Conservation (phyloP, 305 asterid genomes). For the Ilex paraguariensis region DNA sequence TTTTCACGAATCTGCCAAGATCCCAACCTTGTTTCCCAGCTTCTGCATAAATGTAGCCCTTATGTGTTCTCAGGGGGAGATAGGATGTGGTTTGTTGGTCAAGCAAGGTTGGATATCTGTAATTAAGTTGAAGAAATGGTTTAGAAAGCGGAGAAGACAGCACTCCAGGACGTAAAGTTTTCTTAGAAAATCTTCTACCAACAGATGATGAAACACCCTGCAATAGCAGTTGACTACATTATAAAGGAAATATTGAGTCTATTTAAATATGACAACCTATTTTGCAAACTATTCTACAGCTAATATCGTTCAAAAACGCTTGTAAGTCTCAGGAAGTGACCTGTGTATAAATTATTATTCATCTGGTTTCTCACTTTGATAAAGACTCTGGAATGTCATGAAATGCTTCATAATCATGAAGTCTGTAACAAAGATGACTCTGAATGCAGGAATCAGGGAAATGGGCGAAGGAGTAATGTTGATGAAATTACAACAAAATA, state of each 20-base stretch:
- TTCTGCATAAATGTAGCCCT: slow-evolving; percentile 48
- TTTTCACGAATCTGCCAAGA: slow-evolving; percentile 73
- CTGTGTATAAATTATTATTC: not conserved
- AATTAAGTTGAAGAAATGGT: slow-evolving; percentile 35
- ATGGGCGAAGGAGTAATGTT: too few relatives aligned
- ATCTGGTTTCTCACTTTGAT: not conserved
- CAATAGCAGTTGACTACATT: slow-evolving; percentile 11
- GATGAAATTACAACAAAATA: too few relatives aligned
- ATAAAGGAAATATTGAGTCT: not conserved
- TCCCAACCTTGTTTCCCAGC: slow-evolving; percentile 81
- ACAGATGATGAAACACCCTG: slow-evolving; percentile 52
- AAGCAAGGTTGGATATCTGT: slow-evolving; percentile 21
- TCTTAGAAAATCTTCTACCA: slow-evolving; percentile 24
- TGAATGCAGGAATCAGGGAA: too few relatives aligned
- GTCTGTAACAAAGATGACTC: too few relatives aligned
- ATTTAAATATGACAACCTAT: not conserved
- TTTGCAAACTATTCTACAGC: not conserved
- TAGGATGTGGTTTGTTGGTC: slow-evolving; percentile 26
- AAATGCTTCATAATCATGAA: too few relatives aligned
- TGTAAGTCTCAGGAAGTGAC: not conserved
- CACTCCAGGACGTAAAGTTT: slow-evolving; percentile 22
- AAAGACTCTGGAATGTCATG: too few relatives aligned
- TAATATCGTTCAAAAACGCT: not conserved
- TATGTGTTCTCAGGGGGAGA: slow-evolving; percentile 30
- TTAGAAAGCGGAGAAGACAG: slow-evolving; percentile 30